phyloP scores from a whole-genome alignment of 139 green algal species.

The Volvox africanus region DNA sequence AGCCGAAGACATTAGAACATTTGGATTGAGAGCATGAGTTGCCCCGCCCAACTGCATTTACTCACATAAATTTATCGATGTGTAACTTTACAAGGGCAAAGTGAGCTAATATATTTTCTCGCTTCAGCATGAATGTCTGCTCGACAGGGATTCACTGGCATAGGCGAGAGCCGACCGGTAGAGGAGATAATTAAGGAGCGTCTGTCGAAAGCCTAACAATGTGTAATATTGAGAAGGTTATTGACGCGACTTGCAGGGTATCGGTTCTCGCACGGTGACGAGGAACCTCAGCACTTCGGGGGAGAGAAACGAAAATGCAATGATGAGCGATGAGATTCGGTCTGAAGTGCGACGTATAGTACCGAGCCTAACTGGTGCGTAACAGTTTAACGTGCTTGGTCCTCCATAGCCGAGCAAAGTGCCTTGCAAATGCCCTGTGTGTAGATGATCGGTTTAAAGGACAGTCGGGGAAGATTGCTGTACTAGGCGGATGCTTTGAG shows the following conservation, averaged over 20 bases:
- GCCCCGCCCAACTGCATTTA: too few species aligned
- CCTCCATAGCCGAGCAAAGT: background rate
- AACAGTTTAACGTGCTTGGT: too few species aligned
- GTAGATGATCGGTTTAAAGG: conserved; percentile 76
- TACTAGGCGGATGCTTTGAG: conserved; percentile 91
- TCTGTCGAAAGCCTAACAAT: background rate
- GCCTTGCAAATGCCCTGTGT: background rate
- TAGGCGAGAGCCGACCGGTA: conserved; percentile 9
- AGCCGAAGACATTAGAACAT: too few species aligned
- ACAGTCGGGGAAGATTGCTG: conserved; percentile 85
- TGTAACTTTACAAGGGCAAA: too few species aligned
- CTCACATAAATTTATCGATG: too few species aligned
- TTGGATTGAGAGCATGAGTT: too few species aligned
- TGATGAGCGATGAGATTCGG: conserved; percentile 56
- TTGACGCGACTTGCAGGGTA: background rate
- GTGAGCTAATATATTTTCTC: background rate
- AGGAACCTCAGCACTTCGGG: conserved; percentile 17
- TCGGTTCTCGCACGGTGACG: conserved; percentile 6
- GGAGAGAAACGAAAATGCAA: conserved; percentile 15
- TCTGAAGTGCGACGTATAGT: conserved; percentile 53
- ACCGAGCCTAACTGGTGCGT: conserved; percentile 38
- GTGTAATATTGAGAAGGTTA: background rate
- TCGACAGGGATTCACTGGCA: background rate
- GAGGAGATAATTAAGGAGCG: background rate
- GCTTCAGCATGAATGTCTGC: background rate